A percentile compares a stretch with the other conserved stretches of the same genome.
phyloP scores from a whole-genome alignment of 768 basidiomycete genomes.

The Leccinum sublutescens region DNA sequence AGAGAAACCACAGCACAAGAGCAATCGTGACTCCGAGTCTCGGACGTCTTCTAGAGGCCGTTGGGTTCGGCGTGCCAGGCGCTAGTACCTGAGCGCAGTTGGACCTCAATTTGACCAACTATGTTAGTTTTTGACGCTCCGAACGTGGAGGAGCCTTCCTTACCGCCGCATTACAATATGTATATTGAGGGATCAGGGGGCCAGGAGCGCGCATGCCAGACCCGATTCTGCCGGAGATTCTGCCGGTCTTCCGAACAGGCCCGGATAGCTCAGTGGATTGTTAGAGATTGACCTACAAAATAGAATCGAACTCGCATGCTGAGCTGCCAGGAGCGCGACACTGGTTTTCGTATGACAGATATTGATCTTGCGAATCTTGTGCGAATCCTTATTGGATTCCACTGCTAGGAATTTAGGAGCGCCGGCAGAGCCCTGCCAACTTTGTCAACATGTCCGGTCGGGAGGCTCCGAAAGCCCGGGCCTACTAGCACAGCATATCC shows the following conservation, averaged over 20 bases:
- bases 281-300: background rate
- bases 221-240: background rate
- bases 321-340: background rate
- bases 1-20: background rate
- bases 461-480: too few relatives aligned
- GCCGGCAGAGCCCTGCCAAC: background rate
- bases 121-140: background rate
- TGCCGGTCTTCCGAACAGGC: background rate
- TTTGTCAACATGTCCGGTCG: background rate
- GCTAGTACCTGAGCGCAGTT: background rate
- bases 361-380: background rate
- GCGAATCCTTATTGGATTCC: background rate
- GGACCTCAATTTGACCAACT: background rate
- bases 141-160: background rate
- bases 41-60: background rate
- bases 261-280: background rate
- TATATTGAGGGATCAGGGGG: too few relatives aligned
- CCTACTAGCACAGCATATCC: background rate
- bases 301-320: background rate
- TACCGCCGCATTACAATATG: background rate
- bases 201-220: background rate
- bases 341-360: too few relatives aligned
- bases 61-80: background rate
- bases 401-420: background rate
- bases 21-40: background rate